Evolutionary conservation across 345 rosid genomes (phyloP), one percentile per base, ranked within the genome.

Genomic region (Rubroshorea leprosula): DNA sequence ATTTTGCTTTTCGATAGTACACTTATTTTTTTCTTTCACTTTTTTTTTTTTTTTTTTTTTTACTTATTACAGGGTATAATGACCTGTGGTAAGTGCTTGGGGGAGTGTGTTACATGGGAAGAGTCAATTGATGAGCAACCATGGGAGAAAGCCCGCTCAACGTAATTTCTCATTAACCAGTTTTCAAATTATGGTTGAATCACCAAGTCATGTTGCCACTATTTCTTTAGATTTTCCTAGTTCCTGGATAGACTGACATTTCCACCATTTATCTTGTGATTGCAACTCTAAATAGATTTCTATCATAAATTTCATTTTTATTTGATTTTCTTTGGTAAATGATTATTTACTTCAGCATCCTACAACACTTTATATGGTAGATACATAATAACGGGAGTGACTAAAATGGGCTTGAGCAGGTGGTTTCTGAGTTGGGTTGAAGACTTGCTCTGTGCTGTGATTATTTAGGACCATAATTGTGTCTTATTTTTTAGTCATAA

Each of bases 31-130:
- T 44, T 46, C 22, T 15, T 55, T 39, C 6, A 16, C 7, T 16
- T 60, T 31, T 8, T 44, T 27, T 63, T 17, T n/a, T 50, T 54
- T 41, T 49, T 5, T 20, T 25, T 22, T 31, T 25, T 15, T 41
- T 23, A 23, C 15, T 63, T 25, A 41, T 66, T 49, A 62, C 72
- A 91, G 98, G 96, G 98, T 59, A 76, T 83, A 65, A 79, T 82
- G 81, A 86, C 89, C 52, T 91, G 98, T 72, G 57, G 17, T 15
- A 82, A 70, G 54, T 91, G 96, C 76, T 80, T 67, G 55, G 98
- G 98, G 16, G 98, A 91, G 55, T 78, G 98, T 66, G 98, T 91
- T 29, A 76, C 86, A 64, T 91, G 98, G 98, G 90, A 86, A 72
- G 98, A 91, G 80, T 84, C 90, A 31, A 84, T 88, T 26, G 98